Evolutionary conservation across 2,329 filamentous ascomycete genomes (phyloP).

Genomic region (Monilinia laxa): DNA sequence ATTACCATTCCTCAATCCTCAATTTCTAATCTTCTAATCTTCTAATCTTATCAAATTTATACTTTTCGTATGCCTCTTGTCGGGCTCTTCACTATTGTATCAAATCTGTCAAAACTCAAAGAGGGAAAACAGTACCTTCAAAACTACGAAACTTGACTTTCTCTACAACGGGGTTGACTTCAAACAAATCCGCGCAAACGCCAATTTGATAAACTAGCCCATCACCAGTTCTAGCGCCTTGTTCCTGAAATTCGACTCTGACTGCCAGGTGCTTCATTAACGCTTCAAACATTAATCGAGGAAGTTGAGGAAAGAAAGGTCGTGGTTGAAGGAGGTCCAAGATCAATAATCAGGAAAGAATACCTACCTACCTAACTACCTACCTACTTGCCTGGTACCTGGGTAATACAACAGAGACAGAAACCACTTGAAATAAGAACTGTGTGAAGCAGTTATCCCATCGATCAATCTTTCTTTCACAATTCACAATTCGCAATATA

Average conservation of each 20-base stretch:
- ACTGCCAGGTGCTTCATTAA: constrained; percentile 1
- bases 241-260: constrained; percentile 11
- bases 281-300: background rate
- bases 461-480: constrained; percentile 11
- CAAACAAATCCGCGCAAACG: constrained; percentile 12
- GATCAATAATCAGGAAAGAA: constrained; percentile 12
- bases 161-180: background rate
- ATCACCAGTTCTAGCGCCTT: constrained; percentile 11
- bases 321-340: constrained; percentile 2
- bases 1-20: background rate
- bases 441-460: background rate
- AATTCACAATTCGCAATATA: constrained; percentile 8
- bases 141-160: background rate
- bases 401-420: background rate
- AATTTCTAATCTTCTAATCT: background rate
- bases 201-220: background rate
- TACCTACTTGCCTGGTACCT: background rate
- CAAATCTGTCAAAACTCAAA: background rate
- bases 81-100: constrained; percentile 5
- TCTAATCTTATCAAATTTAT: constrained; percentile 4
- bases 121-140: background rate
- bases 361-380: background rate
- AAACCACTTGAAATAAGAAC: background rate
- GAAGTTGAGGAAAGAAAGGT: constrained; percentile 13
- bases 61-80: background rate